Base-by-base conservation (phyloP, 495 filamentous ascomycete genomes). In the Penicillium argentinense region DNA sequence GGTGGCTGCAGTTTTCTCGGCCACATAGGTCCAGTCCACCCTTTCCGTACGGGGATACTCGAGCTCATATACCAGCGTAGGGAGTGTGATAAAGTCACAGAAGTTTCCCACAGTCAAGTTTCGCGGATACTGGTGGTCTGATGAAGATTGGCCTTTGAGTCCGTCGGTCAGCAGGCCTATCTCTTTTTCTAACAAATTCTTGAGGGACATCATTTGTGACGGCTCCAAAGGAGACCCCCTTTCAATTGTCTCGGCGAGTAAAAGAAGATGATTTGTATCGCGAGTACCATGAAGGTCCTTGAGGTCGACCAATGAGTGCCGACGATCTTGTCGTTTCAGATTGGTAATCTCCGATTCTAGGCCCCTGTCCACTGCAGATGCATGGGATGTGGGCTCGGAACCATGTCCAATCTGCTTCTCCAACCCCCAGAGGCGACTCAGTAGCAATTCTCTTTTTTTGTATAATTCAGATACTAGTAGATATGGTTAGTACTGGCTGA, bases 21-120 rank as follows among this genome's bases (percentile, higher is more conserved):
- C 73, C 6, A 86, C 85, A 58, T 88, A 90, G 46, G 64, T 69
- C 83, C 85, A 87, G 63, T 86, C 78, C 54, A 87, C 85, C 9
- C 51, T 63, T 19, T 84, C 75, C 32, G 83, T 83, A 23, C 86
- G 77, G 9, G 86, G 86, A 56, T 89, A 89, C 53, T 85, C 81
- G 12, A 89, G 75, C 59, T 90, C 86, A 67, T 89, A 90, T 12
- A 89, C 83, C 23, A 87, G 65, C 6, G 85, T 90, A 19, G 86
- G 86, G 12, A 90, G 74, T 32, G 81, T 77, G 46, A 85, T 80
- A 63, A 81, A 90, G 47, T 87, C 85, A 56, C 79, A 78, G 53
- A 83, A 84, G 64, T 89, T 87, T 33, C 46, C 33, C 39, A 81
- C 48, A 2, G 80, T 87, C 14, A 90, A 73, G 61, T 89, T 89